These are phyloP conservation scores for Blastomyces silverae DNA, from an alignment of 2,329 filamentous ascomycete genomes.

Conservation along the genomic window DNA sequence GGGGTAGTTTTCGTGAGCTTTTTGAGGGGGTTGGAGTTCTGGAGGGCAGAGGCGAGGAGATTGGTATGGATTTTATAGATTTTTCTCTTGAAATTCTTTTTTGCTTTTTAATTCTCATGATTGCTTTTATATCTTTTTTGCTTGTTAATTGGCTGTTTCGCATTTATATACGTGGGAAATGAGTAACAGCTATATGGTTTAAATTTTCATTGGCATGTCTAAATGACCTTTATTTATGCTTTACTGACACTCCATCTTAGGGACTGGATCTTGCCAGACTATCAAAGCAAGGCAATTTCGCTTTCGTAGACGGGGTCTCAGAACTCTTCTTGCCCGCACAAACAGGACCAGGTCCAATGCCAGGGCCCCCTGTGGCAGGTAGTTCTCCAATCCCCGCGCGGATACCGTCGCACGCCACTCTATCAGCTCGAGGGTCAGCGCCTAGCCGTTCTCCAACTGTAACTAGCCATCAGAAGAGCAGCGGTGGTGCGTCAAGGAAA, in stretches of 20 bases:
- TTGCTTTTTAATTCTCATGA: not conserved
- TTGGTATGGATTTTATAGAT: slow-evolving; percentile 46
- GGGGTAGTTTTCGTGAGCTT: slow-evolving; percentile 73
- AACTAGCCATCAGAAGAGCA: slow-evolving; percentile 14
- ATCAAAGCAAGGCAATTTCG: slow-evolving; percentile 53
- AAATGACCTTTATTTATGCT: not conserved
- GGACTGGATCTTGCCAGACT: slow-evolving; percentile 64
- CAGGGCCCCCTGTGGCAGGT: slow-evolving; percentile 15
- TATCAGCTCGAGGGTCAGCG: not conserved
- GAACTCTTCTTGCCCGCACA: slow-evolving; percentile 44
- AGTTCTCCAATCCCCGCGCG: slow-evolving; percentile 13
- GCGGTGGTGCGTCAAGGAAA: slow-evolving; percentile 25
- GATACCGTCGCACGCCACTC: slow-evolving; percentile 5
- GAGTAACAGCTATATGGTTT: not conserved
- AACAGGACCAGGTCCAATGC: slow-evolving; percentile 19
- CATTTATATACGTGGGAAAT: not conserved
- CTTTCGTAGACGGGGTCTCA: slow-evolving; percentile 68
- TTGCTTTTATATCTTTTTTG: not conserved
- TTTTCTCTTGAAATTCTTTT: not conserved
- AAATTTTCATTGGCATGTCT: not conserved
- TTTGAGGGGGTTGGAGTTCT: slow-evolving; percentile 69
- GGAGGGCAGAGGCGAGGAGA: slow-evolving; percentile 63
- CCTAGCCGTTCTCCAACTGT: slow-evolving; percentile 11
- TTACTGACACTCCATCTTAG: slow-evolving; percentile 33
- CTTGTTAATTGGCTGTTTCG: not conserved